phyloP scores from a whole-genome alignment of 106 monocot genomes.

The Dendrobium chrysotoxum region DNA sequence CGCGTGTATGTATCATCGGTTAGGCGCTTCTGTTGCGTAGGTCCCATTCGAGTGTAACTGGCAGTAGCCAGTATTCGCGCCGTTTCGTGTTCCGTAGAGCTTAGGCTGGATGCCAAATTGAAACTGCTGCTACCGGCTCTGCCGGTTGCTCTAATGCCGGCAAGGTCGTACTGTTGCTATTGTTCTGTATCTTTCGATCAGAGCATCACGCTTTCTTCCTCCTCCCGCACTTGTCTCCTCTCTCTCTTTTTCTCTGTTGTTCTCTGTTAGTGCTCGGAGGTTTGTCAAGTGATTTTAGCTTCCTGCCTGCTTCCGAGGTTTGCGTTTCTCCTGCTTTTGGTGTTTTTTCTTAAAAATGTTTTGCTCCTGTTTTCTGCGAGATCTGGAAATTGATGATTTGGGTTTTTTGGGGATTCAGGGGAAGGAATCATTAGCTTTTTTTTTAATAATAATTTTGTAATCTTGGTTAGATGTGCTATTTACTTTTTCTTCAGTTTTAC shows the following conservation, averaged over 20 bases:
- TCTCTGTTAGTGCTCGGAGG: not conserved
- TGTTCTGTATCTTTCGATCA: not conserved
- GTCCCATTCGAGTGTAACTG: not conserved
- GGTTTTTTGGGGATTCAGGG: not conserved
- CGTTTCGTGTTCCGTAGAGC: not conserved
- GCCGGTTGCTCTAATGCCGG: not conserved
- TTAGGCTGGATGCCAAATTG: not conserved
- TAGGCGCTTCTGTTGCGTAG: too few relatives aligned
- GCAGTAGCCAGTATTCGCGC: not conserved
- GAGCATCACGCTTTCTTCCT: not conserved
- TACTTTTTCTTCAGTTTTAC: too few relatives aligned
- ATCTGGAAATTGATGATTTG: not conserved
- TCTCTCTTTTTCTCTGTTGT: not conserved
- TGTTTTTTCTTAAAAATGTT: not conserved
- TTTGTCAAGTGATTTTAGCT: not conserved
- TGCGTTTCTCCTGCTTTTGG: not conserved
- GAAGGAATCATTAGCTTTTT: too few relatives aligned
- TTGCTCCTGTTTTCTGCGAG: not conserved
- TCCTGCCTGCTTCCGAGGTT: conserved; percentile 2
- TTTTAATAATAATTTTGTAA: too few relatives aligned
- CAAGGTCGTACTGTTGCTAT: not conserved
- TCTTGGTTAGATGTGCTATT: not conserved
- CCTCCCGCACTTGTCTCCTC: not conserved
- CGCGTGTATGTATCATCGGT: too few relatives aligned
- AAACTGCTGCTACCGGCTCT: too few relatives aligned